These are phyloP conservation scores for Darksidea phi DNA, from an alignment of 495 filamentous ascomycete genomes.

Conservation along the genomic window DNA sequence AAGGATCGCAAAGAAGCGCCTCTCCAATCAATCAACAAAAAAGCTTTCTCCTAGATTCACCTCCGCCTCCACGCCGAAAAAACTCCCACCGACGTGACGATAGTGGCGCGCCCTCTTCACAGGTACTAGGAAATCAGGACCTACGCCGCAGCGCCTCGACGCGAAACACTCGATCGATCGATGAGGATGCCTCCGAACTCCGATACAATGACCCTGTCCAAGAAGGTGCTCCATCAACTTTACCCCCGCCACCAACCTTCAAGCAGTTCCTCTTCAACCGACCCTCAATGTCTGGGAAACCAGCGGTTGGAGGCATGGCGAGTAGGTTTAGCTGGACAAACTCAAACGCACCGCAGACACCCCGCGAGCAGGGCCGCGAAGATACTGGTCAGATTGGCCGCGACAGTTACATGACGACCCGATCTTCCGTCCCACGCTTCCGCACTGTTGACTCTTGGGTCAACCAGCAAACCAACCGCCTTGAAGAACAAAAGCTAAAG, in stretches of 20 bases:
- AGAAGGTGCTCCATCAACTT: slow-evolving; percentile 5
- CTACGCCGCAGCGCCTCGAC: slow-evolving; percentile 23
- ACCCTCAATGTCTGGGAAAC: slow-evolving; percentile 9
- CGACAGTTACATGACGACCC: slow-evolving; percentile 36
- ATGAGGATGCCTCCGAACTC: slow-evolving; percentile 23
- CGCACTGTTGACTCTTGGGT: slow-evolving; percentile 62
- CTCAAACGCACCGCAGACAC: slow-evolving; percentile 33
- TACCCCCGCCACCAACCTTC: slow-evolving; percentile 33
- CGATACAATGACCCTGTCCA: slow-evolving; percentile 10
- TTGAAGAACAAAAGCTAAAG: slow-evolving; percentile 32
- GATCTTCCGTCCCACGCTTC: slow-evolving; percentile 49
- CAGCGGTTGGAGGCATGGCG: slow-evolving; percentile 6
- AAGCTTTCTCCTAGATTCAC: slow-evolving; percentile 33
- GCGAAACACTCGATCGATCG: slow-evolving; percentile 24
- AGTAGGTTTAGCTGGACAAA: slow-evolving; percentile 39
- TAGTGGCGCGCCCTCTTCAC: slow-evolving; percentile 30
- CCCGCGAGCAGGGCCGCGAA: slow-evolving; percentile 22
- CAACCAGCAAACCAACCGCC: slow-evolving; percentile 51
- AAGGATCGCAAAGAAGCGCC: slow-evolving; percentile 11
- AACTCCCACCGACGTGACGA: slow-evolving; percentile 18
- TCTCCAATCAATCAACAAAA: slow-evolving; percentile 1
- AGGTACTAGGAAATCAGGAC: slow-evolving; percentile 23
- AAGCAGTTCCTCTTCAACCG: slow-evolving; percentile 33
- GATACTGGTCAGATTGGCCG: slow-evolving; percentile 14
- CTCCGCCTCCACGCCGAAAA: slow-evolving; percentile 13